These are phyloP conservation scores for Peronospora farinosa DNA, from an alignment of 352 stramenopile genomes.

Conservation along the genomic window DNA sequence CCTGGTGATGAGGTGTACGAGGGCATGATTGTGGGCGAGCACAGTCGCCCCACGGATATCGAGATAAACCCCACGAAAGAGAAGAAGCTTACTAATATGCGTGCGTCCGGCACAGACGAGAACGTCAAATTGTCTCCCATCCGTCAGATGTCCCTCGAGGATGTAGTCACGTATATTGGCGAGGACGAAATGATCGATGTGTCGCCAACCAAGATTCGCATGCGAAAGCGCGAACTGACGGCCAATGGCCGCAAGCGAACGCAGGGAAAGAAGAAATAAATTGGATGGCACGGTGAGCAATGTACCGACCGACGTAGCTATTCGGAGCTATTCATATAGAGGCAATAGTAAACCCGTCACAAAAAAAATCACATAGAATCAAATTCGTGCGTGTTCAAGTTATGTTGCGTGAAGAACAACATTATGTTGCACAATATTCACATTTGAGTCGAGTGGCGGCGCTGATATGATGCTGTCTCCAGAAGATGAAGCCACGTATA, in stretches of 20 bases:
- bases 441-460: neutral
- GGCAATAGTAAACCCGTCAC: neutral
- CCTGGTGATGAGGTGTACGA: conserved; percentile 93
- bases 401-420: neutral
- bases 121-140: conserved; percentile 91
- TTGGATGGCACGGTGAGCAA: neutral
- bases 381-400: too few species aligned
- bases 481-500: conserved; percentile 48
- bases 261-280: conserved; percentile 54
- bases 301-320: too few species aligned
- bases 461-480: conserved; percentile 18
- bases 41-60: conserved; percentile 92
- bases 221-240: conserved; percentile 75
- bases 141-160: conserved; percentile 92
- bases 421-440: conserved; percentile 3
- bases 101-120: conserved; percentile 92
- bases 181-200: conserved; percentile 99
- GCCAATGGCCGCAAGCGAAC: conserved; percentile 55
- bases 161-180: conserved; percentile 96
- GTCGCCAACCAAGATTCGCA: conserved; percentile 91
- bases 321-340: conserved; percentile 28
- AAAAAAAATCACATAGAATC: too few species aligned
- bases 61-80: conserved; percentile 97
- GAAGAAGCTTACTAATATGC: conserved; percentile 97
- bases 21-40: conserved; percentile 97